phyloP scores from a whole-genome alignment of 805 yeast species.

The Tetrapisispora nanseiensis region DNA sequence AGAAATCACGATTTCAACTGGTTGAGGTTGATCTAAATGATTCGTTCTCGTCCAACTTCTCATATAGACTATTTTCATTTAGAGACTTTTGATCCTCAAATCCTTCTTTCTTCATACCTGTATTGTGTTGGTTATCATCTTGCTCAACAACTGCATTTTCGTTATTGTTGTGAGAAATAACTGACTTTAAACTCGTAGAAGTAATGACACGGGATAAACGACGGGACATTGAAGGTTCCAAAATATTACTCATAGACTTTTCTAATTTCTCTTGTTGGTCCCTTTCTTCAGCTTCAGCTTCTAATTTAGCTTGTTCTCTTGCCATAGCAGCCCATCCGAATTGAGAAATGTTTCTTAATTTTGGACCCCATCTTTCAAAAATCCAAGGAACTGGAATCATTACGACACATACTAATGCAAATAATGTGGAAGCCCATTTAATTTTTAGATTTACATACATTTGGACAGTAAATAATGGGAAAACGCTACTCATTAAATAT shows the following conservation, averaged over 20 bases:
- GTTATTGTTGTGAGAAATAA: not conserved
- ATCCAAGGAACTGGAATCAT: slow-evolving; percentile 70
- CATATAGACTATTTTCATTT: not conserved
- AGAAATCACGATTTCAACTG: not conserved
- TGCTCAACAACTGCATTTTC: not conserved
- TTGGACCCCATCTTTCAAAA: slow-evolving; percentile 49
- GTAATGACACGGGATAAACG: slow-evolving; percentile 1
- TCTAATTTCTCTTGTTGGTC: slow-evolving; percentile 19
- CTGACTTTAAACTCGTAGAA: not conserved
- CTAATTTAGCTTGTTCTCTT: slow-evolving; percentile 28
- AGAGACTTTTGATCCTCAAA: not conserved
- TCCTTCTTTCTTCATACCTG: no score
- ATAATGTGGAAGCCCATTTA: slow-evolving; percentile 66
- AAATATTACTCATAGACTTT: not conserved
- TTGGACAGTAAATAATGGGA: slow-evolving; percentile 81
- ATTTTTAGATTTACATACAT: slow-evolving; percentile 64
- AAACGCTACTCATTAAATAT: slow-evolving; percentile 59
- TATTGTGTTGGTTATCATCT: not conserved
- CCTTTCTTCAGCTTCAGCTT: slow-evolving; percentile 23
- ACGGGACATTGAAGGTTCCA: not conserved
- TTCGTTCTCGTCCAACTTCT: not conserved
- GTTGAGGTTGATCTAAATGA: not conserved
- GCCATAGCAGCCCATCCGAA: slow-evolving; percentile 49
- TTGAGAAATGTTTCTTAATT: slow-evolving; percentile 44
- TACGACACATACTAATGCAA: slow-evolving; percentile 55